Evolutionary conservation across 169 alveolate genomes (phyloP), one percentile per base, ranked within the genome.

Genomic region (Plasmodium berghei): DNA sequence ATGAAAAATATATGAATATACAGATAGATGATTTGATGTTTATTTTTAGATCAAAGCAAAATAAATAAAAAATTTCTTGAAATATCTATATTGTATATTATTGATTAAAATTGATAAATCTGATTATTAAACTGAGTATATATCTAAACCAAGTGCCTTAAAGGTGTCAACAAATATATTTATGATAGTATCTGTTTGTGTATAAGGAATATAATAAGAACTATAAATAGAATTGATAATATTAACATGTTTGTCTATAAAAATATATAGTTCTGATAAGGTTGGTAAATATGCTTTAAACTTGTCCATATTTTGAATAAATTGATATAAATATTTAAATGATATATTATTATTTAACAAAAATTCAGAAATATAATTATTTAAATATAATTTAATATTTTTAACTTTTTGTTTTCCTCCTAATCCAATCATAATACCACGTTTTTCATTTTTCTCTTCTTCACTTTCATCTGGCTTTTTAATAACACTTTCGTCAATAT

Each of bases 261-360:
- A 67, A 3, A 80, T 18, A 62, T 80, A 80, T 49, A 80, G 4
- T 62, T 80, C 90, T 0, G 90, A 54, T 46, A 80, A 49, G 26
- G 90, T 9, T 2, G 90, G 90, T 46, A 80, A 80, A 61, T 67
- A 80, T 24, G 24, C 28, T 72, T 80, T 80, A 28, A 66, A 80
- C 2, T 28, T 66, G 61, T 80, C 66, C 12, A 80, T 55, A 28
- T 64, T 49, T 80, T 80, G 54, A 14, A 67, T 66, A 26, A 80
- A 55, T 1, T 64, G 49, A 6, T 34, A 10, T 26, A 80, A 67
- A 71, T 66, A 55, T 28, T 64, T 80, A 28, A 64, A 67, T n/a
- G 56, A 49, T 59, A 67, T 67, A 58, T 80, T 66, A 66, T 80
- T 80, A 16, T 80, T 46, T 9, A 67, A 62, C 16, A 69, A 64